Base-by-base conservation (phyloP, 75 land plant species). In the Picea sitchensis region DNA sequence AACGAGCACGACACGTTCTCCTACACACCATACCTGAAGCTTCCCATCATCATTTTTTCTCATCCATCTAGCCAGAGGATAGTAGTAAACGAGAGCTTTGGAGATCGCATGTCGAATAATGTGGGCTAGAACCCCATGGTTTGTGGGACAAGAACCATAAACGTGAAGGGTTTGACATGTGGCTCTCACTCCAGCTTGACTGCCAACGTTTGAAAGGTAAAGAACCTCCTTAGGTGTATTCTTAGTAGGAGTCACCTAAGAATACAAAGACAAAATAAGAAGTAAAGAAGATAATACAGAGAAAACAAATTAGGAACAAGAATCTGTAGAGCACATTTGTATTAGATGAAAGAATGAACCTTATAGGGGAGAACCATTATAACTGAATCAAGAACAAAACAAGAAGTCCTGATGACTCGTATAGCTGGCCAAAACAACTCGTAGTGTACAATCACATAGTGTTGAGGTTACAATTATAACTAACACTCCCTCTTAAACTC, bases 1-100 rank as follows among this genome's bases (percentile, higher is more conserved):
- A n/a, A 93, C 95, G 59, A 96, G 91, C 32, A 92, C 83, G 14
- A 91, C 95, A 0, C 99, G 96, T 65, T 96, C 91, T 0, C 83
- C 92, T 1, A 86, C 82, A 80, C 91, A 92, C 47, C 92, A 84
- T 51, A 94, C 88, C 14, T 89, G 83, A 44, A 96, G 91, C 84
- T 92, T 96, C 79, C 75, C 85, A 59, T 88, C 88, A 0, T 61
- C 7, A 83, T 93, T 94, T 76, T 92, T 82, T 0, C 92, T 91
- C 21, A 96, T 76, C 77, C 95, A 44, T 17, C 99, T 96, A 5
- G 99, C 94, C 11, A 94, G 86, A 4, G 96, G 96, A 58, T 89
- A 91, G 79, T 90, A 92, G 51, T 86, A 85, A 13, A 90, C 93
- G 47, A 96, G 85, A 15, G 87, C 87, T 76, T 89, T 88, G 2